These are phyloP conservation scores for Onygenales sp. DNA, from an alignment of 2,329 filamentous ascomycete species.

Conservation along the genomic window DNA sequence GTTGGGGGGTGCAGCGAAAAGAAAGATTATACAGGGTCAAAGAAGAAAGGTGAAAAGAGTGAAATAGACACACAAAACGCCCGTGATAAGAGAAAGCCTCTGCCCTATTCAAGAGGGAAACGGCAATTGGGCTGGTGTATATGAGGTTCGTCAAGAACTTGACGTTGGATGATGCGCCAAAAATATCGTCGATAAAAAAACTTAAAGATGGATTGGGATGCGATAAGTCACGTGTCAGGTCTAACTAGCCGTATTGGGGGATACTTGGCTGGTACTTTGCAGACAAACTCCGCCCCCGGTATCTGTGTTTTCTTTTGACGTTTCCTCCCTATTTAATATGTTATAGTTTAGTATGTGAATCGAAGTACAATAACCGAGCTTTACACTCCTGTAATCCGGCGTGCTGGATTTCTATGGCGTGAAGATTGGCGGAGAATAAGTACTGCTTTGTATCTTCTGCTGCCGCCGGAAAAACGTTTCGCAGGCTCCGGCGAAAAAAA, in stretches of 20 bases:
- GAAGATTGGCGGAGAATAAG: background rate
- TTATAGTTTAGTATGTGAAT: no score
- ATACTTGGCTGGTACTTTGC: no score
- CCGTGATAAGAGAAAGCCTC: background rate
- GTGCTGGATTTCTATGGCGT: background rate
- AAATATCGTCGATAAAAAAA: background rate
- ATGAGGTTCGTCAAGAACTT: background rate
- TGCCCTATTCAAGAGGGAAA: background rate
- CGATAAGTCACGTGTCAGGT: background rate
- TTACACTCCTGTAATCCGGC: background rate
- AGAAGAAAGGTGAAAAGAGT: slow-evolving; percentile 1
- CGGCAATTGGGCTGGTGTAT: background rate
- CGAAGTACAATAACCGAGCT: no score
- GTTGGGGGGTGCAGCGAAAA: background rate
- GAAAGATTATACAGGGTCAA: background rate
- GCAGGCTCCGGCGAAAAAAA: slow-evolving; percentile 1
- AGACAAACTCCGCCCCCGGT: no score
- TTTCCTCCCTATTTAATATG: no score
- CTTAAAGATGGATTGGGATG: background rate
- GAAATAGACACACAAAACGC: slow-evolving; percentile 4
- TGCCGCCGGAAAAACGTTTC: slow-evolving; percentile 1
- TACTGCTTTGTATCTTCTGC: background rate
- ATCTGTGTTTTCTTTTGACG: no score
- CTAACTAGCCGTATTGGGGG: background rate
- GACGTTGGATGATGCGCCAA: background rate